These are phyloP conservation scores for Myotisia sp. DNA, from an alignment of 2,329 filamentous ascomycete genomes.

Conservation along the genomic window DNA sequence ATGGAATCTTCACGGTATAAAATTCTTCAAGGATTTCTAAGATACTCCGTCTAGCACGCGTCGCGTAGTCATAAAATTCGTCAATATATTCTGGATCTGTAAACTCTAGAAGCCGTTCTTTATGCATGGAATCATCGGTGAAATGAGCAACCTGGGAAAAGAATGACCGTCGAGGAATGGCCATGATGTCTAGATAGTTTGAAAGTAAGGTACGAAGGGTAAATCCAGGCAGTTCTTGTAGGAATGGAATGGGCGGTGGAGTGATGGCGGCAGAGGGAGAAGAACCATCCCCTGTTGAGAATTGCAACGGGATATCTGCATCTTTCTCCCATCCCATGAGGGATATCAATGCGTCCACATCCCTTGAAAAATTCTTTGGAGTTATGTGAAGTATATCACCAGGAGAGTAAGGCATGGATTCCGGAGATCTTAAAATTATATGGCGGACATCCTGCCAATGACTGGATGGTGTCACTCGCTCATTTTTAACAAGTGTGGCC, in stretches of 20 bases:
- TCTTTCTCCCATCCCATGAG: slow-evolving; percentile 64
- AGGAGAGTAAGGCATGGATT: slow-evolving; percentile 42
- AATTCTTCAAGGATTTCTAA: slow-evolving; percentile 90
- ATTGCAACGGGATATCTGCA: slow-evolving; percentile 54
- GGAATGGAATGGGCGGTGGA: slow-evolving; percentile 22
- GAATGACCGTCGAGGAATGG: slow-evolving; percentile 77
- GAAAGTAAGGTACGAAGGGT: slow-evolving; percentile 65
- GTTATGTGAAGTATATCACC: slow-evolving; percentile 71
- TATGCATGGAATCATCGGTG: slow-evolving; percentile 56
- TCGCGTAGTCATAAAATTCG: slow-evolving; percentile 92
- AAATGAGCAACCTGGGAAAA: slow-evolving; percentile 66
- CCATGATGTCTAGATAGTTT: slow-evolving; percentile 75
- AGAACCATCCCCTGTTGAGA: slow-evolving; percentile 25
- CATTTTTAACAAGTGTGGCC: slow-evolving; percentile 51
- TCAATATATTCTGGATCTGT: slow-evolving; percentile 65
- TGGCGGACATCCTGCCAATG: slow-evolving; percentile 95
- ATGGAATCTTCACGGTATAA: slow-evolving; percentile 65
- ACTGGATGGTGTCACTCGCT: slow-evolving; percentile 54
- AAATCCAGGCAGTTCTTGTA: slow-evolving; percentile 23
- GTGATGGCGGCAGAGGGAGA: slow-evolving; percentile 15
- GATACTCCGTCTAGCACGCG: slow-evolving; percentile 75
- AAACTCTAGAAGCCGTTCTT: slow-evolving; percentile 72
- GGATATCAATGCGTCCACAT: slow-evolving; percentile 64
- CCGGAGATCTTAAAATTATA: slow-evolving; percentile 44
- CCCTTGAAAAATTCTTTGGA: slow-evolving; percentile 70